These are phyloP conservation scores for Trichocomaceae sp. DNA, from an alignment of 2,329 filamentous ascomycete species.

Conservation along the genomic window DNA sequence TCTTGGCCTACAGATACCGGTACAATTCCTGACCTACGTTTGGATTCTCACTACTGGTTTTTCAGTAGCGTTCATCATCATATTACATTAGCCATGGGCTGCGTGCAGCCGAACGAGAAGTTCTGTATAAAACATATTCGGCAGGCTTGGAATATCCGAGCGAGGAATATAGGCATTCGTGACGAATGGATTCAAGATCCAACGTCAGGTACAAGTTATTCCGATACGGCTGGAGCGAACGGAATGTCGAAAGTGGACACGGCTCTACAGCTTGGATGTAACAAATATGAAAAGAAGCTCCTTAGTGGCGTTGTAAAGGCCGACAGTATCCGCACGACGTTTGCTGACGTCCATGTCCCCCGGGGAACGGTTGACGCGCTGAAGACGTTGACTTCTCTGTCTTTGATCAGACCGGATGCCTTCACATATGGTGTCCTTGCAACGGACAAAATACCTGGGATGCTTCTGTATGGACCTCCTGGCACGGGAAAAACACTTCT, in stretches of 20 bases:
- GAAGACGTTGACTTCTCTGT: slow-evolving; percentile 81
- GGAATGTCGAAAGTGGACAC: slow-evolving; percentile 32
- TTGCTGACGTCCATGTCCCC: slow-evolving; percentile 77
- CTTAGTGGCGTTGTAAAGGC: slow-evolving; percentile 76
- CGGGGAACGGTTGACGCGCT: slow-evolving; percentile 77
- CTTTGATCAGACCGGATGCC: slow-evolving; percentile 81
- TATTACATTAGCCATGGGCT: slow-evolving; percentile 48
- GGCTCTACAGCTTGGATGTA: slow-evolving; percentile 53
- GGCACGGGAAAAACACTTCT: slow-evolving; percentile 58
- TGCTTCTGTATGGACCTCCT: slow-evolving; percentile 80
- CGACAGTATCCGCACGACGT: slow-evolving; percentile 76
- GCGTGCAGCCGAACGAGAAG: slow-evolving; percentile 36
- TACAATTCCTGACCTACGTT: slow-evolving; percentile 30
- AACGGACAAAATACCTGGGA: slow-evolving; percentile 82
- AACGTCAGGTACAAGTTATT: slow-evolving; percentile 24
- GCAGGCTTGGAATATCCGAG: slow-evolving; percentile 12
- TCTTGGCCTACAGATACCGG: slow-evolving; percentile 26
- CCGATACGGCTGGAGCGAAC: not conserved
- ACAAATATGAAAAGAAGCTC: slow-evolving; percentile 74
- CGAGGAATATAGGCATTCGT: slow-evolving; percentile 16
- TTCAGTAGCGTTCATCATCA: slow-evolving; percentile 58
- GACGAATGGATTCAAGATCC: slow-evolving; percentile 26
- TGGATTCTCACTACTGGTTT: slow-evolving; percentile 51
- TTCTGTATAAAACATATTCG: slow-evolving; percentile 35
- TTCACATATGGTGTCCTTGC: slow-evolving; percentile 92